phyloP scores from a whole-genome alignment of 2,329 filamentous ascomycete genomes.

The Madurella mycetomatis region DNA sequence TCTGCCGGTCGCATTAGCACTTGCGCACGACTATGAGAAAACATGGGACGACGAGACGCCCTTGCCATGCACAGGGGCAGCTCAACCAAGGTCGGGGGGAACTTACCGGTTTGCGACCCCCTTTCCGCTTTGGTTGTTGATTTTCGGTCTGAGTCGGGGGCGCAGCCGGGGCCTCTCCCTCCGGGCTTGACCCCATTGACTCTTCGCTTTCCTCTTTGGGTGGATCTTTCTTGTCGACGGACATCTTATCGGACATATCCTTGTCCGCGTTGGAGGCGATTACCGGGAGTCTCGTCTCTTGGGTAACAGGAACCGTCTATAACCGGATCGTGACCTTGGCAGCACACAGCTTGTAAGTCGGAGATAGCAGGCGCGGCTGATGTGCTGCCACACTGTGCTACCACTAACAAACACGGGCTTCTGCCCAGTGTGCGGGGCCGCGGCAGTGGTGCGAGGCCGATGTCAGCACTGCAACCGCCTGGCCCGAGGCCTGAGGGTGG shows the following conservation, averaged over 20 bases:
- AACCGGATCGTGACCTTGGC: background rate
- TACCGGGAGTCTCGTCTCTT: background rate
- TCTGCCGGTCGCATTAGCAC: constrained; percentile 50
- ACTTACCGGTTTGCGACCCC: constrained; percentile 90
- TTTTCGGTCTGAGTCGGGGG: constrained; percentile 43
- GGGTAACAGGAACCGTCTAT: background rate
- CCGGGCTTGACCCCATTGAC: constrained; percentile 57
- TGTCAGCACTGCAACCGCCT: constrained; percentile 10
- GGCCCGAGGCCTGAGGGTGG: background rate
- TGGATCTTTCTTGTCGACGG: constrained; percentile 57
- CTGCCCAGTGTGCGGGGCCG: constrained; percentile 12
- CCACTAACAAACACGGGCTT: constrained; percentile 2
- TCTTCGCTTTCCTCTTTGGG: constrained; percentile 58
- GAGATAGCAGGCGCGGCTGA: background rate
- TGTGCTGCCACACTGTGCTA: constrained; percentile 9
- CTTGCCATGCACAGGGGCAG: background rate
- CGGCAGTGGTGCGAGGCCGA: constrained; percentile 1
- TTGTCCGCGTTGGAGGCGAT: constrained; percentile 20
- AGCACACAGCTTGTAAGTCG: background rate
- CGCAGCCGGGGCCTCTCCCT: constrained; percentile 45
- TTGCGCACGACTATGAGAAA: background rate
- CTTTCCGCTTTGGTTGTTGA: constrained; percentile 86
- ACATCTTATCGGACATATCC: constrained; percentile 65
- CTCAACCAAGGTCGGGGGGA: constrained; percentile 1
- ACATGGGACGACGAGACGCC: constrained; percentile 7